phyloP scores from a whole-genome alignment of 768 basidiomycete species.

The Leccinum boreale region DNA sequence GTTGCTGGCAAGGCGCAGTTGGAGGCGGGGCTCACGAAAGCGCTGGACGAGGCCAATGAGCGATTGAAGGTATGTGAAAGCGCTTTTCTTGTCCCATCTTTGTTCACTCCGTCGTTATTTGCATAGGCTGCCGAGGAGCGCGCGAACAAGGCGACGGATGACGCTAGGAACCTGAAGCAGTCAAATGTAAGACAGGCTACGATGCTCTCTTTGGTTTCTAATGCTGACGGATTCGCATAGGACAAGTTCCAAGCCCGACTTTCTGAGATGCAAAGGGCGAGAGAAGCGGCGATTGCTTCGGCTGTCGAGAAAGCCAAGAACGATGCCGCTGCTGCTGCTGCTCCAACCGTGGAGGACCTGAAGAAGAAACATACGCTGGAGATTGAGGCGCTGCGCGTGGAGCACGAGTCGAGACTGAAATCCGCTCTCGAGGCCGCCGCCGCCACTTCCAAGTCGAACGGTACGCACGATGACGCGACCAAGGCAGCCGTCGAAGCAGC shows the following conservation, averaged over 20 bases:
- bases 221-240: slow-evolving; percentile 1
- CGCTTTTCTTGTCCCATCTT: neutral
- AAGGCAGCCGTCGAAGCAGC: slow-evolving; percentile 50
- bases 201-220: neutral
- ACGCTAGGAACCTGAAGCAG: slow-evolving; percentile 39
- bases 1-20: slow-evolving; percentile 37
- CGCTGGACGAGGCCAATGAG: slow-evolving; percentile 56
- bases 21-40: slow-evolving; percentile 55
- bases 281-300: slow-evolving; percentile 50
- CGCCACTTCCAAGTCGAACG: slow-evolving; percentile 36
- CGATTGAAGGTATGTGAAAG: slow-evolving; percentile 49
- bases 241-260: slow-evolving; percentile 61
- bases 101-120: slow-evolving; percentile 1
- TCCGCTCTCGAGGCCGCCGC: slow-evolving; percentile 47
- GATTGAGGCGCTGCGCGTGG: slow-evolving; percentile 51
- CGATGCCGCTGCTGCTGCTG: slow-evolving; percentile 31
- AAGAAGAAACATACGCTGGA: slow-evolving; percentile 58
- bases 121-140: slow-evolving; percentile 41
- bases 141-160: slow-evolving; percentile 41
- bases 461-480: slow-evolving; percentile 31
- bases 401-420: slow-evolving; percentile 52
- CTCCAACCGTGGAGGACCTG: slow-evolving; percentile 36
- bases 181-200: slow-evolving; percentile 24
- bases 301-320: slow-evolving; percentile 55
- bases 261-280: slow-evolving; percentile 48